A percentile compares a stretch with the other conserved stretches of the same genome.
Conservation (phyloP, 257 asterid genomes). For the Nicotiana obtusifolia region DNA sequence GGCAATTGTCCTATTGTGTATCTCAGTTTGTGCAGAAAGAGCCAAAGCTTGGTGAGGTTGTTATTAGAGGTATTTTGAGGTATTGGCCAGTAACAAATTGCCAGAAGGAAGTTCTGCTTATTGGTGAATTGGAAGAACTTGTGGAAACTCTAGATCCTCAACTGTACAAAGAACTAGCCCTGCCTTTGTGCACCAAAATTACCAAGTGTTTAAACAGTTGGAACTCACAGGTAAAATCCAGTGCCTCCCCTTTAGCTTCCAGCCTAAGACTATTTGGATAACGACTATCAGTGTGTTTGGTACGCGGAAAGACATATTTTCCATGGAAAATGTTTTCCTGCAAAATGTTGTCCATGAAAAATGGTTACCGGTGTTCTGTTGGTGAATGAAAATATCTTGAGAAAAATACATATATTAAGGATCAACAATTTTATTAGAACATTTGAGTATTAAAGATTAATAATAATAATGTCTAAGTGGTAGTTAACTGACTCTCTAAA, state of each 20-base stretch:
- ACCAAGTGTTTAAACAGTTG: conserved; percentile 64
- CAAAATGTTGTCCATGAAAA: no score
- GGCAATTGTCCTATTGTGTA: conserved; percentile 68
- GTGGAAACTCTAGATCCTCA: conserved; percentile 43
- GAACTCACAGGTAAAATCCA: conserved; percentile 60
- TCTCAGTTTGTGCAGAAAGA: conserved; percentile 76
- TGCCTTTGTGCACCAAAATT: conserved; percentile 58
- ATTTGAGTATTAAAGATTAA: not conserved
- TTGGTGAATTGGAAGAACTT: conserved; percentile 71
- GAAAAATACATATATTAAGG: no score
- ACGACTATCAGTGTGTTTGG: no score
- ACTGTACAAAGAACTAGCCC: conserved; percentile 38
- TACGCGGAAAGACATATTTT: no score
- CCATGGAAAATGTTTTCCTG: no score
- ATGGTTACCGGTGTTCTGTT: no score
- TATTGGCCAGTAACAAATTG: conserved; percentile 69
- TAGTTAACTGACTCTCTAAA: not conserved
- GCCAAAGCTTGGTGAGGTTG: conserved; percentile 44
- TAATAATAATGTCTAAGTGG: not conserved
- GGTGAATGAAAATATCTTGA: no score
- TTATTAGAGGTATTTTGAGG: conserved; percentile 50
- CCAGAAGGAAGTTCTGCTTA: conserved; percentile 67
- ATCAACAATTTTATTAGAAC: no score
- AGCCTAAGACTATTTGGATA: no score
- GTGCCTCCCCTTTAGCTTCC: not conserved